phyloP scores from a whole-genome alignment of 1,284 basidiomycete species.

The Heliocybe sulcata region DNA sequence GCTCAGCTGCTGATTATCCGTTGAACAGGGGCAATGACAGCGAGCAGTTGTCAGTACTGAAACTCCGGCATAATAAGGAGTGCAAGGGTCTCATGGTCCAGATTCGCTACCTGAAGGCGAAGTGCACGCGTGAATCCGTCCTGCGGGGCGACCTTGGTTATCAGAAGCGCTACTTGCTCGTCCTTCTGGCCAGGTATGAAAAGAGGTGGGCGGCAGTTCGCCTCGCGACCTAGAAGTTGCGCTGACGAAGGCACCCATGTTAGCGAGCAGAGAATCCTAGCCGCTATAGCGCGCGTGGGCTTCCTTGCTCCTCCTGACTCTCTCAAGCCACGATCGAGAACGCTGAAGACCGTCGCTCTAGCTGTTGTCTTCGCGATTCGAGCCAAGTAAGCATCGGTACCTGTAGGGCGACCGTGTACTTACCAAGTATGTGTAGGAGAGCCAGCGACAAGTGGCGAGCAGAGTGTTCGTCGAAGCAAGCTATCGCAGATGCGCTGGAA shows the following conservation, averaged over 20 bases:
- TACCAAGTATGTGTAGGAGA: slow-evolving; percentile 31
- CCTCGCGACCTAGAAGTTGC: not conserved
- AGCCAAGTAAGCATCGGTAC: slow-evolving; percentile 43
- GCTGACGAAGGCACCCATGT: not conserved
- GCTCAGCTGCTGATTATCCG: slow-evolving; percentile 6
- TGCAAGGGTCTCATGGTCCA: slow-evolving; percentile 85
- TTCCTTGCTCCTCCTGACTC: slow-evolving; percentile 40
- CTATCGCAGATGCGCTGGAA: slow-evolving; percentile 56
- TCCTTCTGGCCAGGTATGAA: slow-evolving; percentile 60
- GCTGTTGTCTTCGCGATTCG: slow-evolving; percentile 63
- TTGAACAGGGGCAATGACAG: slow-evolving; percentile 36
- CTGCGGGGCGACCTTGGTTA: slow-evolving; percentile 77
- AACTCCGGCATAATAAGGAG: slow-evolving; percentile 71
- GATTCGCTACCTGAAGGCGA: slow-evolving; percentile 89
- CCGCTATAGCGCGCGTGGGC: slow-evolving; percentile 73
- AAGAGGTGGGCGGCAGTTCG: slow-evolving; percentile 47
- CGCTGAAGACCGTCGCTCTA: slow-evolving; percentile 52
- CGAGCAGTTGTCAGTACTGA: slow-evolving; percentile 44
- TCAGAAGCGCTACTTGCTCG: slow-evolving; percentile 81
- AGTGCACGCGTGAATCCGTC: slow-evolving; percentile 79
- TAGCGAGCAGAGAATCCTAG: slow-evolving; percentile 75
- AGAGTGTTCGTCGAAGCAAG: slow-evolving; percentile 50
- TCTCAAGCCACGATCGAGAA: slow-evolving; percentile 29
- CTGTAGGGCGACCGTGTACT: slow-evolving; percentile 3
- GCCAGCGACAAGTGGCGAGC: slow-evolving; percentile 56